Base-by-base conservation (phyloP, 305 asterid species). In the Stenogyne calaminthoides region DNA sequence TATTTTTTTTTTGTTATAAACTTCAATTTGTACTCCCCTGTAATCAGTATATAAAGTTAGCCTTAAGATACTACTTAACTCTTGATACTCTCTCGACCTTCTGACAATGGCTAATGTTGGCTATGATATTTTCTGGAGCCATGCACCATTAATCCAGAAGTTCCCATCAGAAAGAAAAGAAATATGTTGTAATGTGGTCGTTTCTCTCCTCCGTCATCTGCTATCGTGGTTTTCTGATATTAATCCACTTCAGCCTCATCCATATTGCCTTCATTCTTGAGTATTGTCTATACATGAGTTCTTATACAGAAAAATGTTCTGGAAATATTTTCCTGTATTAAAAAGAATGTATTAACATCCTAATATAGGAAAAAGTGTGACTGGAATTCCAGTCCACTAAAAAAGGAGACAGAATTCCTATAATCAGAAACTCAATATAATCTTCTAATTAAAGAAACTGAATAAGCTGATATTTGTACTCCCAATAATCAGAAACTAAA, bases 201-300 rank as follows among this genome's bases (percentile, higher is more conserved):
- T 66, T 71, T 68, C 64, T 40, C 65, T 55, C 18, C 64, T 22
- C 37, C 15, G 27, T 42, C 64, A 66, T 49, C 67, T 69, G 47
- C 22, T 66, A 8, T 62, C 34, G 19, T 65, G 40, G 67, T 44
- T 59, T 72, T 72, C 55, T 9, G 16, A 22, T 64, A 59, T 47
- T 39, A 36, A 62, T 16, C 73, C 66, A 29, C 42, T 42, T 27
- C 5, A 27, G 34, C 22, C 71, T 46, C 19, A 10, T 58, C 27
- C 67, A 46, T 42, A 72, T 65, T 49, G 57, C 77, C 40, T 25
- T 55, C 7, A 39, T 62, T 69, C 57, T 46, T 62, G 9, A 71
- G 27, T 29, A 8, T 14, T 34, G 59, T 69, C 69, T 57, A 60
- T 49, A 19, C 14, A 51, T 40, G 29, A 52, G n/a, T 15, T 14